phyloP scores from a whole-genome alignment of 2,329 filamentous ascomycete species.

The Blastomyces emzantsi region DNA sequence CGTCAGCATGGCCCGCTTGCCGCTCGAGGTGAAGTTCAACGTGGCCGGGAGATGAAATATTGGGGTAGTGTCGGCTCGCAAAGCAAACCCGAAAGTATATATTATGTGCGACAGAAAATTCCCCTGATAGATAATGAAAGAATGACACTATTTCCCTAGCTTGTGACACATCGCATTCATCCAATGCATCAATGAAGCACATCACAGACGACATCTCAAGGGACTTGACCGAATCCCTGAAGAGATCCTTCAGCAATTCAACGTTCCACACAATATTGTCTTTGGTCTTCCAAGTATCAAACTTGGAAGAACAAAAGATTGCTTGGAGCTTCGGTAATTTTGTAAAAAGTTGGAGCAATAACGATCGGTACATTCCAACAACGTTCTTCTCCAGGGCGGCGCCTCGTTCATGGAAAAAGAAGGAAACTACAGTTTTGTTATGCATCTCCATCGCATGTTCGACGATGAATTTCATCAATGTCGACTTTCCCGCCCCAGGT shows the following conservation, averaged over 20 bases:
- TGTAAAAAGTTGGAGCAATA: conserved; percentile 23
- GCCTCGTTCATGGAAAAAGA: conserved; percentile 26
- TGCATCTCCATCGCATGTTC: conserved; percentile 8
- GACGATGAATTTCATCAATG: conserved; percentile 27
- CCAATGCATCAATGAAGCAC: conserved; percentile 40
- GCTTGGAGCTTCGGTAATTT: conserved; percentile 17
- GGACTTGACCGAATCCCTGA: conserved; percentile 12
- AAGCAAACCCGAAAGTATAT: conserved; percentile 29
- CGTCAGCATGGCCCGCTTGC: conserved; percentile 31
- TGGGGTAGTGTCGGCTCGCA: conserved; percentile 39
- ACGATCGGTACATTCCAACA: conserved; percentile 24
- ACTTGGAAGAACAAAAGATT: conserved; percentile 14
- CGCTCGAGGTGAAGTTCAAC: conserved; percentile 32
- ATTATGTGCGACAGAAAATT: conserved; percentile 12
- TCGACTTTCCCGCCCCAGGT: conserved; percentile 30
- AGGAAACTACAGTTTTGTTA: conserved; percentile 15
- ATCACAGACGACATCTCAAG: conserved; percentile 18
- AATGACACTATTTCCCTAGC: conserved; percentile 31
- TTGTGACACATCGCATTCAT: conserved; percentile 37
- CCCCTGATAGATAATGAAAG: conserved; percentile 26
- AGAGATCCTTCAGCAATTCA: conserved; percentile 17
- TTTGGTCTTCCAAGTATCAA: neutral
- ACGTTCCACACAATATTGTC: conserved; percentile 12
- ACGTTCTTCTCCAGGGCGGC: conserved; percentile 19
- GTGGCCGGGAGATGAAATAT: conserved; percentile 28